Base-by-base conservation (phyloP, 2,329 filamentous ascomycete species). In the Colletotrichum filicis region DNA sequence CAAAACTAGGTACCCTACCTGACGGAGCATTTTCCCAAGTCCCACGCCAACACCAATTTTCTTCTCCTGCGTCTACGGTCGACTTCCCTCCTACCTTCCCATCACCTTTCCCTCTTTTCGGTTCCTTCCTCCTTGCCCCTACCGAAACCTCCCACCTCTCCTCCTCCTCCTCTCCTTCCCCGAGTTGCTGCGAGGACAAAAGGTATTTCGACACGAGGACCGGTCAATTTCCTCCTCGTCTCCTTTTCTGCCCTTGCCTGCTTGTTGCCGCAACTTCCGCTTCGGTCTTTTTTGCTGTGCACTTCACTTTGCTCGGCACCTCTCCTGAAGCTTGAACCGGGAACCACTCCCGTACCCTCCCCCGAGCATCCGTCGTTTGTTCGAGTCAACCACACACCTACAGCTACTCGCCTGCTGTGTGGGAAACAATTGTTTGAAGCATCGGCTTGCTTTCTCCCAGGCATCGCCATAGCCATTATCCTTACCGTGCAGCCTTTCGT, bases 11-110 rank as follows among this genome's bases (percentile, higher is more conserved):
- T 63, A 68, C 32, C 42, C 42, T 24, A 55, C 52, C 30, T 65
- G 35, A 70, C 70, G 70, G 70, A 73, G 70, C 42, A 66, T 53
- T 62, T 73, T 75, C 75, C 75, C 77, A 76, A 63, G 56, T 71
- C 70, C 71, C 61, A 74, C 68, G 57, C 71, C 71, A 67, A 71
- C 62, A 71, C 71, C 71, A 73, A 71, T 73, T 74, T 72, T 74
- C 67, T 73, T 73, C 71, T 72, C 68, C 71, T 63, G 60, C 14
- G 60, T 63, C 60, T 74, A 57, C 46, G 42, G 69, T 72, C 66
- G 60, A 73, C 70, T 78, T 76, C 79, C 79, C 76, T 78, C 76
- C 76, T 78, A 77, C 77, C 66, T 76, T 78, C 76, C 74, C 73
- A 76, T 74, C 75, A 76, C 78, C 75, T 72, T 76, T 76, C 73